Percentiles rank a stretch among this genome's conserved stretches.
phyloP scores from a whole-genome alignment of 768 basidiomycete genomes.

The Trametes sanguinea region DNA sequence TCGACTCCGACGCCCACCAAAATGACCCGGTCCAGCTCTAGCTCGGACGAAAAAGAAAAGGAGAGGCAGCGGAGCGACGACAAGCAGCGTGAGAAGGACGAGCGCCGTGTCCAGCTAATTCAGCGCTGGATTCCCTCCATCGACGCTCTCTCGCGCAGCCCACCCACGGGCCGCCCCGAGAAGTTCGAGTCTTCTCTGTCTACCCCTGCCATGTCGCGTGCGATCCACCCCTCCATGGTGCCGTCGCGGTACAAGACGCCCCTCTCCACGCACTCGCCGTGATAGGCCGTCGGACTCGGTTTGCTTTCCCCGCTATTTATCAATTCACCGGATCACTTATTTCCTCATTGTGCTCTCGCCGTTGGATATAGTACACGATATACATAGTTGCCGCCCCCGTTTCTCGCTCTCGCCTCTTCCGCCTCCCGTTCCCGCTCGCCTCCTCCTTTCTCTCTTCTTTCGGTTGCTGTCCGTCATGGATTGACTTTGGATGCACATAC shows the following conservation, averaged over 20 bases:
- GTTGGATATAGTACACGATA: conserved; percentile 30
- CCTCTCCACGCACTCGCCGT: conserved; percentile 29
- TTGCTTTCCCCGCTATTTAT: conserved; percentile 24
- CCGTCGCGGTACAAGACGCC: conserved; percentile 34
- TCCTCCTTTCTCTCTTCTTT: conserved; percentile 20
- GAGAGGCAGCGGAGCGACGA: conserved; percentile 37
- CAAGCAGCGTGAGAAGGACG: conserved; percentile 37
- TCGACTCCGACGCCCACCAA: conserved; percentile 52
- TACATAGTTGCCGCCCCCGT: conserved; percentile 32
- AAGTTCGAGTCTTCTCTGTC: conserved; percentile 12
- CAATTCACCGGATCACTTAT: conserved; percentile 25
- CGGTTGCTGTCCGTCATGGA: conserved; percentile 24
- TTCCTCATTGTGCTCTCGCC: conserved; percentile 23
- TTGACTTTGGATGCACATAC: conserved; percentile 29
- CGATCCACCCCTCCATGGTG: conserved; percentile 16
- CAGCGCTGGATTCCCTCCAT: conserved; percentile 67
- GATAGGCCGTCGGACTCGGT: conserved; percentile 22
- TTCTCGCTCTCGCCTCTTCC: conserved; percentile 28
- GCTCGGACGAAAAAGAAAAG: conserved; percentile 57
- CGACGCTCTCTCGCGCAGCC: conserved; percentile 28
- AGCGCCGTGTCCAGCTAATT: conserved; percentile 37
- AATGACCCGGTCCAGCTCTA: conserved; percentile 48
- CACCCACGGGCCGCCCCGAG: conserved; percentile 37
- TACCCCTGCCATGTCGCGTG: conserved; percentile 2
- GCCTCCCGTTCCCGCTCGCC: conserved; percentile 28